Conservation (phyloP, 1,284 basidiomycete species). For the Cerioporus squamosus region DNA sequence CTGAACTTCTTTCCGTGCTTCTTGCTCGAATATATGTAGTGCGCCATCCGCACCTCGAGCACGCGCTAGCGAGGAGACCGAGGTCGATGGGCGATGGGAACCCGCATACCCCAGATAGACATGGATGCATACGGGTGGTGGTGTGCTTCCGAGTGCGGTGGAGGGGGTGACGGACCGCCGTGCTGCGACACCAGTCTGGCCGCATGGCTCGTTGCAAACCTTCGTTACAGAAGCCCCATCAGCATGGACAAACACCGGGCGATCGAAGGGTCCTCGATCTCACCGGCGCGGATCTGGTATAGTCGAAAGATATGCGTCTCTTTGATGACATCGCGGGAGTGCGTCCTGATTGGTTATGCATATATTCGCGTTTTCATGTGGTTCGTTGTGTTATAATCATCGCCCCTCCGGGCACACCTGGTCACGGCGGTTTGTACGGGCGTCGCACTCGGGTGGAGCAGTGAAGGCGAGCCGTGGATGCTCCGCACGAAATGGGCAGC, state of each 20-base stretch:
- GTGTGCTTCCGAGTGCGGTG: slow-evolving; percentile 8
- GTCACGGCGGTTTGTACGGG: too few relatives aligned
- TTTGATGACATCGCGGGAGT: neutral
- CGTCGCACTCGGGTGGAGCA: too few relatives aligned
- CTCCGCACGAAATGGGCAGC: too few relatives aligned
- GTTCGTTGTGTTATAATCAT: neutral
- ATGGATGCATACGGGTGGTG: slow-evolving; percentile 3
- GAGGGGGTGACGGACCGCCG: slow-evolving; percentile 14
- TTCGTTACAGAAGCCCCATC: slow-evolving; percentile 13
- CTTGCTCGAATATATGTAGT: slow-evolving; percentile 9
- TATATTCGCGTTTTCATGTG: neutral
- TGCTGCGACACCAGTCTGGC: neutral
- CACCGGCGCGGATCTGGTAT: slow-evolving; percentile 10
- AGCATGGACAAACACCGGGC: slow-evolving; percentile 6
- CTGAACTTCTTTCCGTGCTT: neutral
- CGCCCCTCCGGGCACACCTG: too few relatives aligned
- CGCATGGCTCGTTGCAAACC: slow-evolving; percentile 10
- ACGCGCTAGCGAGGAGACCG: neutral
- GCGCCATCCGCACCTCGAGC: neutral
- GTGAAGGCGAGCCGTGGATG: too few relatives aligned
- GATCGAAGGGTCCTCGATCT: slow-evolving; percentile 5
- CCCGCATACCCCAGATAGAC: neutral
- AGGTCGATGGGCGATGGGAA: slow-evolving; percentile 6
- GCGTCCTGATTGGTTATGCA: neutral
- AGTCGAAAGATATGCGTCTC: neutral